A percentile compares a stretch with the other conserved stretches of the same genome.
phyloP scores from a whole-genome alignment of 768 basidiomycete genomes.

The Clitopilus hobsonii region DNA sequence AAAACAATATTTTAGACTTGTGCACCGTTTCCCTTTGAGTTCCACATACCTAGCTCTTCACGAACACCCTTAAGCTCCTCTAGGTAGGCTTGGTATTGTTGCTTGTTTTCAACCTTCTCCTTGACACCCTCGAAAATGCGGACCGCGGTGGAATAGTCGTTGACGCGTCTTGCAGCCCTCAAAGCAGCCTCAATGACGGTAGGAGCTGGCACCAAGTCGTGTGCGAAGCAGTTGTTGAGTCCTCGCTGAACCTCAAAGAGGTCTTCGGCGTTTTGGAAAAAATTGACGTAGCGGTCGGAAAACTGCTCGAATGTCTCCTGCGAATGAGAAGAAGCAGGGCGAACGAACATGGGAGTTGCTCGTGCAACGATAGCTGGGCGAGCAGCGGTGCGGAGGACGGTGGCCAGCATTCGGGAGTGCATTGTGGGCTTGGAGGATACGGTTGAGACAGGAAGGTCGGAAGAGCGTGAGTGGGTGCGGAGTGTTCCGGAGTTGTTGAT shows the following conservation, averaged over 20 bases:
- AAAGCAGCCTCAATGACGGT: constrained; percentile 84
- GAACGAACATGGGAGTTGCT: constrained; percentile 37
- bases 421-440: constrained; percentile 28
- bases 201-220: constrained; percentile 90
- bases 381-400: constrained; percentile 55
- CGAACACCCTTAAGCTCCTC: constrained; percentile 84
- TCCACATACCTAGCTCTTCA: constrained; percentile 82
- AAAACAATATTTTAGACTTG: background rate
- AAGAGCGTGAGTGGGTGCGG: constrained; percentile 23
- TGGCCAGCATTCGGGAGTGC: constrained; percentile 56
- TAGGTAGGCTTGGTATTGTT: constrained; percentile 91
- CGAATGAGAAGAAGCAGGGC: constrained; percentile 56
- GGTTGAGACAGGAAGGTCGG: constrained; percentile 19
- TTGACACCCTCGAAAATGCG: constrained; percentile 92
- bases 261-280: constrained; percentile 92
- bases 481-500: constrained; percentile 15
- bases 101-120: constrained; percentile 97
- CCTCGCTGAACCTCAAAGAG: constrained; percentile 99
- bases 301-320: constrained; percentile 94
- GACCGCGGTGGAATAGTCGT: constrained; percentile 97
- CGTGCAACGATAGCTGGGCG: constrained; percentile 43
- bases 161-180: constrained; percentile 82
- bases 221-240: constrained; percentile 99
- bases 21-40: background rate
- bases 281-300: constrained; percentile 88